Conservation (phyloP, 805 yeast genomes). For the Sugiyamaella qingdaonensis region DNA sequence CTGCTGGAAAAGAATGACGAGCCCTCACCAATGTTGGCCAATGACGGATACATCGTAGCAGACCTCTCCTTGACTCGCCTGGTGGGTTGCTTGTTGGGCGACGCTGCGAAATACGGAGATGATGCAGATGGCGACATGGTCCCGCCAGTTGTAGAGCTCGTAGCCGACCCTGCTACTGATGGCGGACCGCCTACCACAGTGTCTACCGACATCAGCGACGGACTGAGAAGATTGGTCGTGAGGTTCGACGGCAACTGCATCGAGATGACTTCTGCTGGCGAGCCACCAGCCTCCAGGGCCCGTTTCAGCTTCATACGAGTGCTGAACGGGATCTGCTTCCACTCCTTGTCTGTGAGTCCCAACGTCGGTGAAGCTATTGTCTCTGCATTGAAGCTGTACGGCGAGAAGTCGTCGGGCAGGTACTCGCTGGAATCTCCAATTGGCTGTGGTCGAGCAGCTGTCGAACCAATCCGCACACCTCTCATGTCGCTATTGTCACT, state of each 20-base stretch:
- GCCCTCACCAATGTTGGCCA: slow-evolving; percentile 2
- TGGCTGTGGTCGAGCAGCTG: background rate
- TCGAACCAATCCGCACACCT: background rate
- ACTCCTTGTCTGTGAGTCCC: slow-evolving; percentile 22
- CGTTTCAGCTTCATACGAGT: slow-evolving; percentile 20
- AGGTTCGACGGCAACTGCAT: background rate
- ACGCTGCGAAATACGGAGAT: background rate
- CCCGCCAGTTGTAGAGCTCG: background rate
- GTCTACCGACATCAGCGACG: background rate
- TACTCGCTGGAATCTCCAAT: slow-evolving; percentile 9
- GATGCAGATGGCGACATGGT: background rate
- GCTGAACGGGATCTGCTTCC: slow-evolving; percentile 23
- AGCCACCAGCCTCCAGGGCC: slow-evolving; percentile 13
- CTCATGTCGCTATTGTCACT: background rate
- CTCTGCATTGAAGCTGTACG: background rate
- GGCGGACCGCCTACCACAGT: background rate
- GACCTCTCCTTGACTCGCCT: slow-evolving; percentile 17
- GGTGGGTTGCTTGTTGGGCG: background rate
- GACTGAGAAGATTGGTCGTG: background rate
- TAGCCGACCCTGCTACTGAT: background rate
- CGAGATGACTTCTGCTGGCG: background rate
- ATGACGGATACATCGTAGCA: slow-evolving; percentile 15
- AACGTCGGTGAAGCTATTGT: slow-evolving; percentile 17
- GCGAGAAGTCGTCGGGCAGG: slow-evolving; percentile 12
- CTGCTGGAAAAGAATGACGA: background rate